phyloP scores from a whole-genome alignment of 805 yeast genomes.

The Pichia californica region DNA sequence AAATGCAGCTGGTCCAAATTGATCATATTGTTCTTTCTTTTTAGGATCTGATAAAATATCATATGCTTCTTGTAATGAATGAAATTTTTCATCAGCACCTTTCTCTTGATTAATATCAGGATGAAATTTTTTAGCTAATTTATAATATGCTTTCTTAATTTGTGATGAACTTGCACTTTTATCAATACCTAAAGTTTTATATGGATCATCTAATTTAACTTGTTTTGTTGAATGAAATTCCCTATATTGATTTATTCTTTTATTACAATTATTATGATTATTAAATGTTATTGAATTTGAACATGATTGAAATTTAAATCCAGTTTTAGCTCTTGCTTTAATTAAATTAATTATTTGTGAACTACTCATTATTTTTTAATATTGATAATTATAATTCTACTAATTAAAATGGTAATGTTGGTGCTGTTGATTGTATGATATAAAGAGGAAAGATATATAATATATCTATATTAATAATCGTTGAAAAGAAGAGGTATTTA shows the following conservation, averaged over 20 bases:
- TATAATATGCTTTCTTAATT: conserved; percentile 90
- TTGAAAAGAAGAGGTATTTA: too few relatives aligned
- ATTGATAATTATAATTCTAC: neutral
- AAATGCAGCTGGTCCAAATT: conserved; percentile 83
- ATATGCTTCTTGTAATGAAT: conserved; percentile 89
- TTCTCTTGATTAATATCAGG: conserved; percentile 94
- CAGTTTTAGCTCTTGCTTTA: neutral
- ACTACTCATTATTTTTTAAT: neutral
- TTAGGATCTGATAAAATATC: conserved; percentile 82
- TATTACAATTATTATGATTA: too few relatives aligned
- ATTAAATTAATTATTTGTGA: neutral
- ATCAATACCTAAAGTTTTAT: conserved; percentile 72
- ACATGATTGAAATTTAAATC: neutral
- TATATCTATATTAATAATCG: too few relatives aligned
- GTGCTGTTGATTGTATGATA: too few relatives aligned
- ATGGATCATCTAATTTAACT: conserved; percentile 59
- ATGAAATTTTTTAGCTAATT: conserved; percentile 87
- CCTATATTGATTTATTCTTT: conserved; percentile 3
- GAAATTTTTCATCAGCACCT: conserved; percentile 84
- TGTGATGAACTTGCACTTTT: conserved; percentile 68
- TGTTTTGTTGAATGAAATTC: conserved; percentile 39
- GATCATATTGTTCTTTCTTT: conserved; percentile 86
- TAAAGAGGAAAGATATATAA: too few relatives aligned
- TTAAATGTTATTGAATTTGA: neutral
- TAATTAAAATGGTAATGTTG: neutral